phyloP scores from a whole-genome alignment of 768 basidiomycete genomes.

The Podaxis rugospora region DNA sequence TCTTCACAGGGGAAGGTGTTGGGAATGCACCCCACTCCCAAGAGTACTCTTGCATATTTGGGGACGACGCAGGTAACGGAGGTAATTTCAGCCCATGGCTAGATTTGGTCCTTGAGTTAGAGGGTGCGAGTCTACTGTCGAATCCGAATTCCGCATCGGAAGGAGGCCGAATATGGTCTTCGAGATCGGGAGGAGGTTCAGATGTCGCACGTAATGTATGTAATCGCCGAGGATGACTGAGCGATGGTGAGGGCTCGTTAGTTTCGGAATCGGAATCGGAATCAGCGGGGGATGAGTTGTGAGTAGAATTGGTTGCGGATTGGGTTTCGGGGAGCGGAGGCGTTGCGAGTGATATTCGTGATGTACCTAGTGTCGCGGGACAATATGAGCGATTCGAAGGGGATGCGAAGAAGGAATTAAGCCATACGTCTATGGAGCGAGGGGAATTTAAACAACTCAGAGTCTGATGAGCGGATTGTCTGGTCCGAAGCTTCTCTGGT shows the following conservation, averaged over 20 bases:
- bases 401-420: not conserved
- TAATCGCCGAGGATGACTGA: conserved; percentile 22
- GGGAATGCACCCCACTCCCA: conserved; percentile 97
- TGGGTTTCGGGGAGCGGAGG: conserved; percentile 17
- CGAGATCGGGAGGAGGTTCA: conserved; percentile 54
- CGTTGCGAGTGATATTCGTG: conserved; percentile 2
- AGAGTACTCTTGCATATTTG: conserved; percentile 63
- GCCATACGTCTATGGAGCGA: conserved; percentile 10
- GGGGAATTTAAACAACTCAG: conserved; percentile 17
- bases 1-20: conserved; percentile 64
- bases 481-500: conserved; percentile 35
- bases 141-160: conserved; percentile 1
- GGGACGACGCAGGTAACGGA: conserved; percentile 10
- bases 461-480: conserved; percentile 30
- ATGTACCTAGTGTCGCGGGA: not conserved
- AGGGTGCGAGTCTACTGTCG: not conserved
- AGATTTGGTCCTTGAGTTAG: not conserved
- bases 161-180: conserved; percentile 17
- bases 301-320: conserved; percentile 18
- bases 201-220: conserved; percentile 48
- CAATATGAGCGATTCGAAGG: not conserved
- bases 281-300: conserved; percentile 16
- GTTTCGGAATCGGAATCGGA: conserved; percentile 14
- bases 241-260: conserved; percentile 20
- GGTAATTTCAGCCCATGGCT: conserved; percentile 4